Base-by-base conservation (phyloP, 306 rosid species). In the Ormosia semicastrata region DNA sequence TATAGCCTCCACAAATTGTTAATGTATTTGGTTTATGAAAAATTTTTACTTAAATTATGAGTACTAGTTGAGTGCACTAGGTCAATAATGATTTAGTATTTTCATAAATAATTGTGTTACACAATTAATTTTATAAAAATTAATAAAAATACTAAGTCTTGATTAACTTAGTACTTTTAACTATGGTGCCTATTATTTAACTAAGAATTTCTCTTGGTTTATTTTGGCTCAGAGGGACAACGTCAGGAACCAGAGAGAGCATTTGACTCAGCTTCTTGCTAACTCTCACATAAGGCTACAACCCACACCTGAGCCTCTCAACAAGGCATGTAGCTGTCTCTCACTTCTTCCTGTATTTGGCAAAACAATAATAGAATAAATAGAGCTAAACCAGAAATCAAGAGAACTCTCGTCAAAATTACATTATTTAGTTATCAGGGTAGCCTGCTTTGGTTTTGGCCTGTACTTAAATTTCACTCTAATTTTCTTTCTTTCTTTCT, bases 161-260 rank as follows among this genome's bases (percentile, higher is more conserved):
- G n/a, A n/a, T n/a, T n/a, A n/a, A n/a, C n/a, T n/a, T n/a, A n/a
- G n/a, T n/a, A n/a, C n/a, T n/a, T n/a, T n/a, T n/a, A n/a, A n/a
- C n/a, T n/a, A n/a, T n/a, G n/a, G n/a, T n/a, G n/a, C n/a, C n/a
- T n/a, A n/a, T n/a, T n/a, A n/a, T n/a, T n/a, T n/a, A n/a, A n/a
- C n/a, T n/a, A n/a, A n/a, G n/a, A n/a, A n/a, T n/a, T n/a, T n/a
- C n/a, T n/a, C n/a, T 66, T 86, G 46, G 37, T 86, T 81, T 80
- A 11, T 69, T 79, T 85, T 80, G 85, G 73, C 75, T 24, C 92
- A 94, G 99, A 91, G 87, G 81, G 99, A 95, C 90, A 95, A 86
- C 11, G 97, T 95, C 81, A 90, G 99, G 90, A 95, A 95, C 82
- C 99, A 95, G 89, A 92, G 97, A 82, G 99, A 95, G 88, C 94